phyloP scores from a whole-genome alignment of 768 basidiomycete species.

The Lyophyllum decastes region DNA sequence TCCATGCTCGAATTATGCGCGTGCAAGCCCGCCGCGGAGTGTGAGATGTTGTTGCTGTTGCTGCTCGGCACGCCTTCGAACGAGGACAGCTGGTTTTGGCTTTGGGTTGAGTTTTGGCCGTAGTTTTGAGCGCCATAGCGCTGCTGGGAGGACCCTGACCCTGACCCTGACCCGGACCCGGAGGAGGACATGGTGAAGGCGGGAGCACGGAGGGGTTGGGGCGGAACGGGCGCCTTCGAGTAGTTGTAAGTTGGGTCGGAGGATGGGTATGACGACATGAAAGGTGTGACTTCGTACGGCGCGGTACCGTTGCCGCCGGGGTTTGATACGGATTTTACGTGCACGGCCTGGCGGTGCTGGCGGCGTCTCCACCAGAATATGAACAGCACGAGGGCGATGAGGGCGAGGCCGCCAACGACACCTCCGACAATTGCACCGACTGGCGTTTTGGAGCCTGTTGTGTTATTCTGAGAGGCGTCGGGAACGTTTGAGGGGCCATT shows the following conservation, averaged over 20 bases:
- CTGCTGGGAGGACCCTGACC: not conserved
- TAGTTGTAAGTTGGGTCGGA: not conserved
- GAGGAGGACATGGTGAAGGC: not conserved
- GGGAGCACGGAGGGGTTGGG: not conserved
- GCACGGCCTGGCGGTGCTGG: not conserved
- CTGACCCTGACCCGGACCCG: not conserved
- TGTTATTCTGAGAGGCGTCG: not conserved
- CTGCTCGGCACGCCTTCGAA: not conserved
- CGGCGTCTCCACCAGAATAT: constrained; percentile 5
- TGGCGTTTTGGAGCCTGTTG: not conserved
- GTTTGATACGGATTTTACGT: not conserved
- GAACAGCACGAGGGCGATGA: not conserved
- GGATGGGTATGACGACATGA: not conserved
- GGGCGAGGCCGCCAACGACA: constrained; percentile 10
- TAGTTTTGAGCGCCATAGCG: not conserved
- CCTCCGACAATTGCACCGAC: constrained; percentile 18
- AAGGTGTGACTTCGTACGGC: not conserved
- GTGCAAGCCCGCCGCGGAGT: not conserved
- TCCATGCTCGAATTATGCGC: not conserved
- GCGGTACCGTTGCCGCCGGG: not conserved
- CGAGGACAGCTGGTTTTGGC: not conserved
- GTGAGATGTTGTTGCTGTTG: not conserved
- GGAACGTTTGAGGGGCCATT: not conserved
- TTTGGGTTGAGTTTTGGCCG: not conserved
- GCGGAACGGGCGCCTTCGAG: not conserved